Percentiles rank a stretch among this genome's conserved stretches.
phyloP scores from a whole-genome alignment of 164 flowering plant species.

The Malania oleifera region DNA sequence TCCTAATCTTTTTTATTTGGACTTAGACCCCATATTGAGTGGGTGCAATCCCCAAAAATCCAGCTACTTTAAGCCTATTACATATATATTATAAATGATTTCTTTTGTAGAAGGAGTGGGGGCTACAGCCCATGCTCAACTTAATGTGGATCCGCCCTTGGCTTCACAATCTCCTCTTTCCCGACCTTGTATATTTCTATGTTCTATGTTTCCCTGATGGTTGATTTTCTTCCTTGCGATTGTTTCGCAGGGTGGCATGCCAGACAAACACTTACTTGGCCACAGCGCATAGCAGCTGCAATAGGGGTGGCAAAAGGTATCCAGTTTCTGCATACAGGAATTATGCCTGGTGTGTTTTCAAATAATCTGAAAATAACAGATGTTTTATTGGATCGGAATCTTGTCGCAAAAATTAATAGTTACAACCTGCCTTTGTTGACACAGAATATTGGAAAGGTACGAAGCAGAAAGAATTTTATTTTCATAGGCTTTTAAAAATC shows the following conservation, averaged over 20 bases:
- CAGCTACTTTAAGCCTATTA: too few species aligned
- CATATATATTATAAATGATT: too few species aligned
- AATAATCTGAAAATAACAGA: conserved; percentile 75
- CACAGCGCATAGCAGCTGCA: conserved; percentile 78
- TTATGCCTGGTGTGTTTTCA: conserved; percentile 72
- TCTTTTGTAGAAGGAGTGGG: too few species aligned
- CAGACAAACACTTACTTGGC: conserved; percentile 55
- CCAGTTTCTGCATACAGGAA: conserved; percentile 83
- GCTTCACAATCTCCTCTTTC: not conserved
- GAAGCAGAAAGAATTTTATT: not conserved
- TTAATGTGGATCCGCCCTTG: too few species aligned
- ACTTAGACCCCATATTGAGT: too few species aligned
- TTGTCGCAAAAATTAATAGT: conserved; percentile 78
- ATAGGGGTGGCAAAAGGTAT: conserved; percentile 85
- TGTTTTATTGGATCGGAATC: conserved; percentile 71
- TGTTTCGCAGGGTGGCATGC: conserved; percentile 32
- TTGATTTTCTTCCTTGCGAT: not conserved
- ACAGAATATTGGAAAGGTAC: conserved; percentile 54
- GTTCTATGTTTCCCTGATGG: not conserved
- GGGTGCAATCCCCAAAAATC: too few species aligned
- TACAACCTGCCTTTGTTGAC: conserved; percentile 73
- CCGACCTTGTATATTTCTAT: not conserved
- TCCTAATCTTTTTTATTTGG: too few species aligned
- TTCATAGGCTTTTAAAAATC: not conserved
- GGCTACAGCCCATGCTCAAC: too few species aligned